Base-by-base conservation (phyloP, 768 basidiomycete species). In the Agrocybe praecox region DNA sequence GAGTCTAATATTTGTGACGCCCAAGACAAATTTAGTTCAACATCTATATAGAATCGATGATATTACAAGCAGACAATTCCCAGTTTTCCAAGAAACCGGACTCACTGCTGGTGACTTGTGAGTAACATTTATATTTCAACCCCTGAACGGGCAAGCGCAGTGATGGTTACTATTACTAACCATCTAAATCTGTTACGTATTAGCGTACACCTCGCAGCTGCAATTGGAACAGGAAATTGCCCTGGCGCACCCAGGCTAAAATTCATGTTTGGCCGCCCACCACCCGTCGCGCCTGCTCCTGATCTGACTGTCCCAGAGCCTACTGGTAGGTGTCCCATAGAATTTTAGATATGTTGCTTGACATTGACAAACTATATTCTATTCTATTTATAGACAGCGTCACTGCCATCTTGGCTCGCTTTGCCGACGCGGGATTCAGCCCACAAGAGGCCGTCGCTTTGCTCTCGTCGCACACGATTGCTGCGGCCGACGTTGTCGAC, bases 161-260 rank as follows among this genome's bases (percentile, higher is more conserved):
- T 10, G 43, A 46, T 18, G n/a, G 15, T 19, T 6, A 50, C 17
- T 2, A 46, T 29, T n/a, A 11, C 42, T 18, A 14, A 44, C 36
- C 12, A 15, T 7, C n/a, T 40, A n/a, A n/a, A n/a, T n/a, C n/a
- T n/a, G n/a, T n/a, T 14, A 40, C 36, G 9, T 29, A 19, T 24
- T 19, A 61, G 59, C 44, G 55, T 61, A 15, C 59, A 61, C 40
- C 53, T 61, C 10, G 59, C 59, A 4, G 59, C 55, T 18, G 59
- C 59, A 4, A 66, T 70, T 49, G 64, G 65, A 17, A 54, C 63
- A 23, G 52, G 62, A 40, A 73, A 72, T 61, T 74, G 72, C 49
- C 71, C 71, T 5, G 72, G 73, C 50, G 69, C 70, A 18, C 72
- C 71, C 6, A 62, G 57, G 12, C 56, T 74, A 6, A 55, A 65